phyloP scores from a whole-genome alignment of 1,139 yeast genomes.

The Hansenula lynferdii region DNA sequence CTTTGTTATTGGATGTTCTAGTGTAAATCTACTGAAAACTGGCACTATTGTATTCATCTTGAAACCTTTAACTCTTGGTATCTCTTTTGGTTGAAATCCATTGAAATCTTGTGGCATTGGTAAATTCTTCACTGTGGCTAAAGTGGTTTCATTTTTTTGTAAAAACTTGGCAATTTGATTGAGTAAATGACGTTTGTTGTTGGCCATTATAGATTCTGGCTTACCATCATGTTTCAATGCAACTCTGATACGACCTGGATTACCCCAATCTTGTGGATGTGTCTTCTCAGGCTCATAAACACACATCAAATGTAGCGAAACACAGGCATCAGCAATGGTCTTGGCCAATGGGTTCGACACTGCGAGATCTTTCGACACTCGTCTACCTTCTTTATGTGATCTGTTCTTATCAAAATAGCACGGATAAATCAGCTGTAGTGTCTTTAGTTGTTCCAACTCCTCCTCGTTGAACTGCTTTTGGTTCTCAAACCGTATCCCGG shows the following conservation, averaged over 20 bases:
- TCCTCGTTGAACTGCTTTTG: constrained; percentile 25
- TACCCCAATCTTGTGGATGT: constrained; percentile 97
- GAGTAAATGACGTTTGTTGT: constrained; percentile 66
- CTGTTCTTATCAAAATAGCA: constrained; percentile 84
- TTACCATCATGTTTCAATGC: constrained; percentile 49
- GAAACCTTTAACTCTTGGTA: constrained; percentile 81
- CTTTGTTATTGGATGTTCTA: constrained; percentile 84
- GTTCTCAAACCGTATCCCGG: constrained; percentile 20
- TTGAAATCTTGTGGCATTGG: constrained; percentile 45
- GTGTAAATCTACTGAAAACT: constrained; percentile 68
- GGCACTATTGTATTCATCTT: constrained; percentile 86
- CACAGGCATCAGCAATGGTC: constrained; percentile 64
- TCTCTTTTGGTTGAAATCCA: constrained; percentile 50
- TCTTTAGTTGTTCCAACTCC: constrained; percentile 48
- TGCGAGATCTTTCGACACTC: constrained; percentile 63
- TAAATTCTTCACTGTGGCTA: constrained; percentile 53
- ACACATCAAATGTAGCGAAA: constrained; percentile 28
- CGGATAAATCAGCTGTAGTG: constrained; percentile 78
- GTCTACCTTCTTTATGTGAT: constrained; percentile 76
- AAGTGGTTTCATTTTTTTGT: constrained; percentile 64
- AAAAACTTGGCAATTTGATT: constrained; percentile 59
- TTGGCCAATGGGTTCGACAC: constrained; percentile 87
- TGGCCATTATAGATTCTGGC: constrained; percentile 22
- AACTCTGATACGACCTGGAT: constrained; percentile 90
- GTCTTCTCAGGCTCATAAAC: constrained; percentile 74